phyloP scores from a whole-genome alignment of 2,329 filamentous ascomycete genomes.

The Pseudocercospora pini-densiflorae region DNA sequence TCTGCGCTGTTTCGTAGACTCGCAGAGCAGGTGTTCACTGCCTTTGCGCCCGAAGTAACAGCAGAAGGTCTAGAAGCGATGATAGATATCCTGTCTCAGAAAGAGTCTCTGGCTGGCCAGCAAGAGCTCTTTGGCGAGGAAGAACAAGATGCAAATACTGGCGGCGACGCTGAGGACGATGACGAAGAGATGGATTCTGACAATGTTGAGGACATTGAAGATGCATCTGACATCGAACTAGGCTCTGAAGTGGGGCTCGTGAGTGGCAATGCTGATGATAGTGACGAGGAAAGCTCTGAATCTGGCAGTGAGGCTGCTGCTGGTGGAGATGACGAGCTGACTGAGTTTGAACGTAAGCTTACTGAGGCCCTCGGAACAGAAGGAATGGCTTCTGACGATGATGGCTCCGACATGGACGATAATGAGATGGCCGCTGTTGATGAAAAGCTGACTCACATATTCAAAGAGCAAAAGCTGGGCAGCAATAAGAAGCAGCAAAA shows the following conservation, averaged over 20 bases:
- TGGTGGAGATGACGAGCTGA: constrained; percentile 56
- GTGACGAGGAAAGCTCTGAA: constrained; percentile 19
- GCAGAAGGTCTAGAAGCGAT: constrained; percentile 70
- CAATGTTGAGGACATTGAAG: constrained; percentile 47
- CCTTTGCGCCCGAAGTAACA: constrained; percentile 77
- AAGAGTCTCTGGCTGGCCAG: constrained; percentile 82
- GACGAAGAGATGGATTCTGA: constrained; percentile 33
- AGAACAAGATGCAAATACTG: constrained; percentile 29
- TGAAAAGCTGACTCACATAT: constrained; percentile 79
- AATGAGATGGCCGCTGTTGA: constrained; percentile 94
- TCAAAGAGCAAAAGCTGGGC: constrained; percentile 72
- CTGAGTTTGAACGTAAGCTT: constrained; percentile 74
- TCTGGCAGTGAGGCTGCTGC: constrained; percentile 31
- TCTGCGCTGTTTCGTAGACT: constrained; percentile 85
- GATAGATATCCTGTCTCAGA: constrained; percentile 72
- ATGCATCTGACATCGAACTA: constrained; percentile 36
- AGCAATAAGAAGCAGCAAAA: constrained; percentile 78
- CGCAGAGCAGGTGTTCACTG: constrained; percentile 84
- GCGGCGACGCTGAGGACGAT: constrained; percentile 28
- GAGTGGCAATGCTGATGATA: constrained; percentile 33
- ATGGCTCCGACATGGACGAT: constrained; percentile 84
- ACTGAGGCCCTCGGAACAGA: constrained; percentile 78
- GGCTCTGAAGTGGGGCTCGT: constrained; percentile 36
- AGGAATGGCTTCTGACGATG: constrained; percentile 59
- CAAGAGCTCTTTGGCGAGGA: constrained; percentile 79